Base-by-base conservation (phyloP, 257 asterid species). In the Solanum tacnaense region DNA sequence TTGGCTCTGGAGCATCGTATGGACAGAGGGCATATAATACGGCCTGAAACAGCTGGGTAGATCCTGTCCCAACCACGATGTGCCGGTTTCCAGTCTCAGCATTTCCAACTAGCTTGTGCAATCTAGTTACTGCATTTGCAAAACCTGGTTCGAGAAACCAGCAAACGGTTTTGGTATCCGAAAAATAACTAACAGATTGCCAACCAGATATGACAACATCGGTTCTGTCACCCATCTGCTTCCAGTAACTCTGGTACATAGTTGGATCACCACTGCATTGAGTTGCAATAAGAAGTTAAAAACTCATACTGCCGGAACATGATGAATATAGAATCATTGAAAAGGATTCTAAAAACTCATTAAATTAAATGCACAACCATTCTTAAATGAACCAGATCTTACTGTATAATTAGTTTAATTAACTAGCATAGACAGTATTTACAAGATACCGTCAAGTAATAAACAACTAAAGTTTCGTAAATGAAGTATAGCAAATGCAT, bases 1-100 rank as follows among this genome's bases (percentile, higher is more conserved):
- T 90, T 0, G 98, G 99, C 68, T 96, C 93, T 2, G 93, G 91
- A 38, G 92, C 93, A 88, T 92, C 90, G 4, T 92, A 91, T 6
- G 95, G 93, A 74, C 94, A 92, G 15, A 96, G 93, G 8, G 99
- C 99, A 70, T 96, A 97, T 6, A 97, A 90, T 68, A 91, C 96
- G 2, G 99, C 99, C 90, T 95, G 98, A 88, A 89, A 93, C 39
- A 97, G 98, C 92, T 97, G 99, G 0, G 99, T 91, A 20, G 99
- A 97, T 5, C 99, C 99, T 2, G 98, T 96, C 38, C 99, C 99
- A 7, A 96, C 99, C 70, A 97, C 99, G 23, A 97, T 93, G 38
- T 97, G 91, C 3, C 91, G 96, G 89, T 91, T 93, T 3, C 93
- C 98, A 4, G 98, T 96, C 27, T 86, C 90, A 13, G 98, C 98